Conservation (phyloP, 768 basidiomycete genomes). For the Panellus pusillus region DNA sequence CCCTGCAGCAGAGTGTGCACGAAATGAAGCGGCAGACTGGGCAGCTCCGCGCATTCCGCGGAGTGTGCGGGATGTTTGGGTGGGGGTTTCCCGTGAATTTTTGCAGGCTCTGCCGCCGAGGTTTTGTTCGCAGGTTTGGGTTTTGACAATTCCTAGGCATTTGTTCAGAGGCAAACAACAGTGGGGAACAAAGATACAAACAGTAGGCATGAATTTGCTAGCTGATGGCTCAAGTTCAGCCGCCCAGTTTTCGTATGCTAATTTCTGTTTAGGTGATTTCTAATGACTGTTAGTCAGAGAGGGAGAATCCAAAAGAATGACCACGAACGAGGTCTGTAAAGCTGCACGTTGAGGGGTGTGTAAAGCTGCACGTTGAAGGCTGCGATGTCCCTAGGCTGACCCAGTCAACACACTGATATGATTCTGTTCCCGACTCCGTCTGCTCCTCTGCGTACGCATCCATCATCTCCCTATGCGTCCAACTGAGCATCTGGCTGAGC, state of each 20-base stretch:
- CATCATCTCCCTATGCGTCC: constrained; percentile 18
- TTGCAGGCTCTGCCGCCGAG: constrained; percentile 14
- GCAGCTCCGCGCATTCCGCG: constrained; percentile 7
- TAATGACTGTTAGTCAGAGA: not conserved
- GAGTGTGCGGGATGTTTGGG: not conserved
- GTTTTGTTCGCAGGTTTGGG: constrained; percentile 9
- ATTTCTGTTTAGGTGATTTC: not conserved
- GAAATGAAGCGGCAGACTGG: constrained; percentile 17
- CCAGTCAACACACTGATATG: constrained; percentile 18
- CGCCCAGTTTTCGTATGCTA: not conserved
- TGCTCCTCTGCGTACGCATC: constrained; percentile 15
- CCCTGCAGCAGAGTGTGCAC: constrained; percentile 16
- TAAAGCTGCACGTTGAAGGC: constrained; percentile 2
- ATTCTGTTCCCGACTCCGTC: constrained; percentile 8
- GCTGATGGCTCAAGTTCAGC: not conserved
- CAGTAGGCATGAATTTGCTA: no score
- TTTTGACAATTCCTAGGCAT: not conserved
- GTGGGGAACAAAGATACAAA: no score
- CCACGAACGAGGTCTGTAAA: constrained; percentile 14
- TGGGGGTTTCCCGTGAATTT: constrained; percentile 5
- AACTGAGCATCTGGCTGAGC: constrained; percentile 10
- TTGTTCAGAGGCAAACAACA: not conserved
- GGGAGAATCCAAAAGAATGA: not conserved
- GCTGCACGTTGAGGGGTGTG: constrained; percentile 7
- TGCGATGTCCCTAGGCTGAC: constrained; percentile 9